Evolutionary conservation across 129 eudicot species (phyloP), one percentile per base, ranked within the genome.

Genomic region (Pseudognaphalium luteoalbum): DNA sequence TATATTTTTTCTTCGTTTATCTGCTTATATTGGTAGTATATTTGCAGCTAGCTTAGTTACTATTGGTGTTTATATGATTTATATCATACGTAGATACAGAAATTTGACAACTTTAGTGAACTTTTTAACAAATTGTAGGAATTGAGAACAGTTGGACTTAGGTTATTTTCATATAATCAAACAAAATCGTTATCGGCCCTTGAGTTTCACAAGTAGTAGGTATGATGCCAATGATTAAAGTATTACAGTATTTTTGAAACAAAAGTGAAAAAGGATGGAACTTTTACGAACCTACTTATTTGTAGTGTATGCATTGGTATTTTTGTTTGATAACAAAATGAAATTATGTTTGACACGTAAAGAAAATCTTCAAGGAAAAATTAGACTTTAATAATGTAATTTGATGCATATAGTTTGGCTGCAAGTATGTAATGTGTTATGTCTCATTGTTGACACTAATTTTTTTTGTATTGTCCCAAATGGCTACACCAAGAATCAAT

Each of bases 1-100:
- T 95, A 95, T 68, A n/a, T 68, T 34, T 78, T 44, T 21, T 33
- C 14, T 19, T 64, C 4, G 0, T 33, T 7, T 30, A 4, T 5
- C 20, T 67, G 4, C 51, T 28, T 0, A 44, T 35, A 4, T 15
- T 72, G 33, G 51, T 64, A 42, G 86, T 86, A 14, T 84, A 82
- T 16, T 47, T 14, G 17, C 17, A 47, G 14, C 54, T 47, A 47
- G 3, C n/a, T 47, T 3, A 47, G 1, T 32, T 42, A 14, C 1
- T 1, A 3, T 14, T 47, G n/a, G 0, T 47, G 54, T 14, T 47
- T 47, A 3, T 47, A 3, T 47, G 16, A 4, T 44, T 44, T 47
- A 47, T 35, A 2, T 12, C 11, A 44, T 44, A 44, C 1, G 52
- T 44, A 1, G 10, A n/a, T 47, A 2, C 5, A 2, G 5, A 12